Conservation (phyloP, 352 stramenopile species). For the Phytophthora multivora region DNA sequence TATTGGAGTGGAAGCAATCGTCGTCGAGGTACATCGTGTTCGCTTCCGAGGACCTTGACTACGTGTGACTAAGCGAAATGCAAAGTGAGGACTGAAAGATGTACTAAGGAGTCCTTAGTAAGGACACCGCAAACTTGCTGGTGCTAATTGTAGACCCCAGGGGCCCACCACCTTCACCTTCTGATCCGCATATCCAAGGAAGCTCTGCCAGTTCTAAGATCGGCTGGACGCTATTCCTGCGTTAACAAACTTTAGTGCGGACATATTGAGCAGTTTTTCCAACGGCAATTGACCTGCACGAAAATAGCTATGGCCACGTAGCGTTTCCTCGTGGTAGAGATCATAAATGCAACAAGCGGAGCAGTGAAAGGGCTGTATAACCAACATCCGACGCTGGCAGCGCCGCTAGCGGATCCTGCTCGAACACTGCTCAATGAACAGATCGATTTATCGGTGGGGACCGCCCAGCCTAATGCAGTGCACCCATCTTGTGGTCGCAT, state of each 20-base stretch:
- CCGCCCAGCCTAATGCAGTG: background rate
- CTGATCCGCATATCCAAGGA: slow-evolving; percentile 25
- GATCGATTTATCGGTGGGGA: no score
- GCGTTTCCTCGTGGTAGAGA: no score
- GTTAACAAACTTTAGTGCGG: background rate
- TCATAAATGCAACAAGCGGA: no score
- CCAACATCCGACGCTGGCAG: no score
- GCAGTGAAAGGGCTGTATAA: no score
- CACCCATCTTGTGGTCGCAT: background rate
- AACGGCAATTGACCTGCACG: no score
- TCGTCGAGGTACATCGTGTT: slow-evolving; percentile 33
- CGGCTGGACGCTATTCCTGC: background rate
- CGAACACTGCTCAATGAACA: no score
- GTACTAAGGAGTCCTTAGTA: no score
- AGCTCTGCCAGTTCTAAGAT: background rate
- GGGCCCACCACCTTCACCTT: slow-evolving; percentile 22
- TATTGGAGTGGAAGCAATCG: slow-evolving; percentile 57
- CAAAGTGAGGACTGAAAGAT: slow-evolving; percentile 13
- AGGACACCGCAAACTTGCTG: background rate
- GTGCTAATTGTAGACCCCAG: slow-evolving; percentile 22
- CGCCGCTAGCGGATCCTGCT: no score
- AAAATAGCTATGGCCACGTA: no score
- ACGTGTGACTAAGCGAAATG: slow-evolving; percentile 14
- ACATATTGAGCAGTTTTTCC: no score
- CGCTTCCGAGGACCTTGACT: background rate